A percentile compares a stretch with the other conserved stretches of the same genome.
phyloP scores from a whole-genome alignment of 129 eudicot species.

The Tagetes erecta region DNA sequence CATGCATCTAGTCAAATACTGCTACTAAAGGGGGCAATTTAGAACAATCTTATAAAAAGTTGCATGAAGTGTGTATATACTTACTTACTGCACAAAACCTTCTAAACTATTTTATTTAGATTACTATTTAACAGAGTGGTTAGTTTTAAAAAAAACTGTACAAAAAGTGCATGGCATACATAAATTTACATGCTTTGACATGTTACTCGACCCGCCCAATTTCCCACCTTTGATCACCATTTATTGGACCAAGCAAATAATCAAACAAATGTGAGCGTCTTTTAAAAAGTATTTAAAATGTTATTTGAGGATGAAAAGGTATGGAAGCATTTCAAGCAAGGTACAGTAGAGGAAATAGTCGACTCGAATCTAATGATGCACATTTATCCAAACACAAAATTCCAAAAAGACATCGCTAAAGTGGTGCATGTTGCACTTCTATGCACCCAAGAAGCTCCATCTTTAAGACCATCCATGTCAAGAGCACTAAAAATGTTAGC shows the following conservation, averaged over 20 bases:
- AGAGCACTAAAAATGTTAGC: constrained; percentile 58
- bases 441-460: constrained; percentile 75
- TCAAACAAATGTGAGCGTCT: neutral
- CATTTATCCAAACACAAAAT: constrained; percentile 26
- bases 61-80: no score
- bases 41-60: neutral
- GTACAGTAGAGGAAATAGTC: constrained; percentile 56
- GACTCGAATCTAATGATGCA: constrained; percentile 66
- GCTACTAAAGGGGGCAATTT: neutral
- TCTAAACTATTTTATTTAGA: no score
- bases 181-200: neutral
- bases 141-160: no score
- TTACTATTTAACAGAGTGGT: neutral
- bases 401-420: constrained; percentile 39
- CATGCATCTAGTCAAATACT: no score
- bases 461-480: constrained; percentile 76
- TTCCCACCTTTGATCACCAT: neutral
- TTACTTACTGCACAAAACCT: no score
- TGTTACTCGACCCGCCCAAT: neutral
- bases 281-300: neutral
- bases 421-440: constrained; percentile 75
- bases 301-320: constrained; percentile 43
- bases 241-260: neutral
- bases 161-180: neutral
- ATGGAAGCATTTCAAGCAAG: constrained; percentile 74